A percentile compares a stretch with the other conserved stretches of the same genome.
These are phyloP conservation scores for Colletotrichum sidae DNA, from an alignment of 2,329 filamentous ascomycete species.

Conservation along the genomic window DNA sequence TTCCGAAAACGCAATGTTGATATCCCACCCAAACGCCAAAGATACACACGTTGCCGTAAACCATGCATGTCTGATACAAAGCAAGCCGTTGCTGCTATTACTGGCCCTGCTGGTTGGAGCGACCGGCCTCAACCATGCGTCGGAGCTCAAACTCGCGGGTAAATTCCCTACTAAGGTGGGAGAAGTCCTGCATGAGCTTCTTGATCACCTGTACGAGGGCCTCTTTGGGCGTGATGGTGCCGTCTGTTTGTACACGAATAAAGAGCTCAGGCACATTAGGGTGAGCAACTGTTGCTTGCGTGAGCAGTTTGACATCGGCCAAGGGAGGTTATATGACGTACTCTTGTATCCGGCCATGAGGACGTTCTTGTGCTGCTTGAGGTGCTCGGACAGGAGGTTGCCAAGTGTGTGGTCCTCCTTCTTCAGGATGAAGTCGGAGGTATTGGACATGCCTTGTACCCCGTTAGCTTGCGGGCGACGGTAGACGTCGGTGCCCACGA, in stretches of 20 bases:
- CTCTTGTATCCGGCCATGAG: constrained; percentile 93
- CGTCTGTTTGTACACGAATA: constrained; percentile 92
- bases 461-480: neutral
- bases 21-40: constrained; percentile 42
- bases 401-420: constrained; percentile 98
- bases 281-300: constrained; percentile 58
- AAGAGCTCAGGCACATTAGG: constrained; percentile 71
- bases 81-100: neutral
- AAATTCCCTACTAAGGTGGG: constrained; percentile 85
- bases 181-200: constrained; percentile 84
- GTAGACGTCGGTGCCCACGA: constrained; percentile 21
- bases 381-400: constrained; percentile 87
- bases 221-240: constrained; percentile 87
- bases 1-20: constrained; percentile 27
- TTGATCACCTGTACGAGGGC: constrained; percentile 85
- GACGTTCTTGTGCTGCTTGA: constrained; percentile 86
- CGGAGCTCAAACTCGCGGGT: constrained; percentile 92
- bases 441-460: constrained; percentile 85
- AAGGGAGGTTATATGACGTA: constrained; percentile 49
- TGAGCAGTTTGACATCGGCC: constrained; percentile 18
- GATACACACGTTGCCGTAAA: constrained; percentile 22
- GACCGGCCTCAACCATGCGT: constrained; percentile 79
- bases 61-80: neutral
- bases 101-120: constrained; percentile 56
- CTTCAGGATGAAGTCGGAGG: constrained; percentile 93